Evolutionary conservation across 371 early-diverging fungal species (phyloP).

Genomic region (Mucor irregularis): DNA sequence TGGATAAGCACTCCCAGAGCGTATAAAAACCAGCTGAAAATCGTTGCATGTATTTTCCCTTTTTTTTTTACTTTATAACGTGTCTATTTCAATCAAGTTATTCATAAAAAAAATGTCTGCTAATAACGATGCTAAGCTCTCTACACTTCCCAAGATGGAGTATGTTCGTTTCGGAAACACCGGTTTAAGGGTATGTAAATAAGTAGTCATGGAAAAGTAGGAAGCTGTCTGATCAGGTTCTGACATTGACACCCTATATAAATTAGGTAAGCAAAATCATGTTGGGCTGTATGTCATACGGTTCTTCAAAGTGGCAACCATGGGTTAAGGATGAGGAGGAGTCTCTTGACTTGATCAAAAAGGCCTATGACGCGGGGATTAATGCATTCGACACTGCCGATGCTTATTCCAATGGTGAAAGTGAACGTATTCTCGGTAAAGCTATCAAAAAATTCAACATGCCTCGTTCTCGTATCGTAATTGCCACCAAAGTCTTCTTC

Average conservation of each 20-base stretch:
- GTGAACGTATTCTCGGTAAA: slow-evolving; percentile 42
- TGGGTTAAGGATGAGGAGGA: slow-evolving; percentile 38
- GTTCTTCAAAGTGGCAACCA: slow-evolving; percentile 15
- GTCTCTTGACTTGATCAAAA: slow-evolving; percentile 33
- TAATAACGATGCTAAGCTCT: too few relatives aligned
- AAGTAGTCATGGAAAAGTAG: too few relatives aligned
- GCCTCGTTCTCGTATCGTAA: slow-evolving; percentile 41
- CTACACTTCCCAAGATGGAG: slow-evolving; percentile 18
- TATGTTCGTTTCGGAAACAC: slow-evolving; percentile 26
- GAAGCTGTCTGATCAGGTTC: too few relatives aligned
- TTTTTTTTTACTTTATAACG: too few relatives aligned
- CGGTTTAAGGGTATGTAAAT: slow-evolving; percentile 15
- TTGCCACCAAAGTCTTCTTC: slow-evolving; percentile 47
- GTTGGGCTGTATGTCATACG: slow-evolving; percentile 42
- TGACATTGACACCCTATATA: too few relatives aligned
- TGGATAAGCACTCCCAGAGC: too few relatives aligned
- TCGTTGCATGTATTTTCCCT: too few relatives aligned
- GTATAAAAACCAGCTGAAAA: too few relatives aligned
- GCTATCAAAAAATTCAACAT: slow-evolving; percentile 44
- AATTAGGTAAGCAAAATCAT: slow-evolving; percentile 2
- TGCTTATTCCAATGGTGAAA: slow-evolving; percentile 45
- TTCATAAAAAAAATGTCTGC: neutral
- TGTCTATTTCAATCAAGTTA: too few relatives aligned
- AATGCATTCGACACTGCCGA: slow-evolving; percentile 40
- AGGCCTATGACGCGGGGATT: slow-evolving; percentile 49